A percentile compares a stretch with the other conserved stretches of the same genome.
Evolutionary conservation across 2,329 filamentous ascomycete genomes (phyloP).

Genomic region (Trichoderma lentiforme): DNA sequence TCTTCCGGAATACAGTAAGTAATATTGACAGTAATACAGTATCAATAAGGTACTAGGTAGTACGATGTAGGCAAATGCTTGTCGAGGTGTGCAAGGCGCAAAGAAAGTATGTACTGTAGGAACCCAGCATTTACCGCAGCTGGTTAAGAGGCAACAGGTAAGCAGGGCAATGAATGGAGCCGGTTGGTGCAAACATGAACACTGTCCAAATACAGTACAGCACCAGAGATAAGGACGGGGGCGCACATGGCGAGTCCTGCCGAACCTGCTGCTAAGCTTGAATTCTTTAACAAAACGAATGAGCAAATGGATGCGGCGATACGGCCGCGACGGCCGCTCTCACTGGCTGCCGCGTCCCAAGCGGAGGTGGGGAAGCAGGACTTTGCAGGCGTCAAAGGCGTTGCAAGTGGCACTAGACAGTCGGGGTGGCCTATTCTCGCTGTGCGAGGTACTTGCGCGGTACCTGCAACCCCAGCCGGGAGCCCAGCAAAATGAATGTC

Average conservation of each 20-base stretch:
- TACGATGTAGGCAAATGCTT: neutral
- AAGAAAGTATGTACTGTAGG: too few species aligned
- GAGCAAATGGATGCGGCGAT: constrained; percentile 12
- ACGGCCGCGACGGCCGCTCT: neutral
- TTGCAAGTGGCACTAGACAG: neutral
- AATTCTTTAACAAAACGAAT: constrained; percentile 16
- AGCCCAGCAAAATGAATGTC: neutral
- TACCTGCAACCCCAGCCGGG: neutral
- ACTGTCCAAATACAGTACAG: neutral
- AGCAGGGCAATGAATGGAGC: neutral
- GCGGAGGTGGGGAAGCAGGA: neutral
- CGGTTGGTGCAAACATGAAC: neutral
- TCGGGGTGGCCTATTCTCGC: neutral
- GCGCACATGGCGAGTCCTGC: neutral
- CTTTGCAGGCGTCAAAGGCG: constrained; percentile 1
- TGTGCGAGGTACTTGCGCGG: neutral
- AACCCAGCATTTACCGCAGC: neutral
- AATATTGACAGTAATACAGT: neutral
- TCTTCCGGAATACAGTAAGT: too few species aligned
- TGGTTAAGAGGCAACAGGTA: neutral
- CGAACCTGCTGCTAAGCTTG: neutral
- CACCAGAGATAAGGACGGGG: neutral
- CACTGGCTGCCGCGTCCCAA: neutral
- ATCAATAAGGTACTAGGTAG: neutral
- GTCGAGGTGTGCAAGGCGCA: neutral